A percentile compares a stretch with the other conserved stretches of the same genome.
phyloP scores from a whole-genome alignment of 306 rosid genomes.

The Vachellia pachyceras region DNA sequence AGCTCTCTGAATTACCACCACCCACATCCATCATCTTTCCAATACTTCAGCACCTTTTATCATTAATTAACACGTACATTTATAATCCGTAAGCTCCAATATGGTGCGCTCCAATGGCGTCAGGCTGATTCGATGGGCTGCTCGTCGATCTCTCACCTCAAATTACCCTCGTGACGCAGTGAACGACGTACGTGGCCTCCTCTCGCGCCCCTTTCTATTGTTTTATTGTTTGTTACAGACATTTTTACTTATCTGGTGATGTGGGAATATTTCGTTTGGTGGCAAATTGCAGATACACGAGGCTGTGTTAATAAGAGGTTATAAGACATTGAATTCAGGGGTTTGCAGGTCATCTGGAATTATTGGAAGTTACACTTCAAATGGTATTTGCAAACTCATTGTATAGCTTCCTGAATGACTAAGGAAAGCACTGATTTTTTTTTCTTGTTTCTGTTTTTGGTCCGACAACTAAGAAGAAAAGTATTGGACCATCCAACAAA shows the following conservation, averaged over 20 bases:
- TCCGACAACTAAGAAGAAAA: no score
- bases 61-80: not conserved
- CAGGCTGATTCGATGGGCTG: constrained; percentile 54
- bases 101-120: constrained; percentile 83
- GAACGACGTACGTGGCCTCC: constrained; percentile 37
- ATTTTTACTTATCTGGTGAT: not conserved
- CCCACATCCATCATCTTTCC: constrained; percentile 25
- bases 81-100: constrained; percentile 7
- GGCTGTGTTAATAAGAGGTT: constrained; percentile 49
- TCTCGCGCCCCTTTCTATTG: not conserved
- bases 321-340: constrained; percentile 57
- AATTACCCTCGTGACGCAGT: constrained; percentile 27
- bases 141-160: constrained; percentile 58
- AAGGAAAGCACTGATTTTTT: not conserved
- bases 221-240: not conserved
- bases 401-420: not conserved
- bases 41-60: not conserved
- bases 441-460: not conserved
- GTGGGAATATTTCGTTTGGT: not conserved
- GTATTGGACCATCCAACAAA: no score
- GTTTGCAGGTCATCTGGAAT: constrained; percentile 43
- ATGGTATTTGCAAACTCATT: constrained; percentile 43
- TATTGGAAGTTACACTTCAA: constrained; percentile 42
- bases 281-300: constrained; percentile 51
- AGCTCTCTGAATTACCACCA: constrained; percentile 21